A percentile compares a stretch with the other conserved stretches of the same genome.
phyloP scores from a whole-genome alignment of 2,329 filamentous ascomycete genomes.

The Tolypocladium amazonense region DNA sequence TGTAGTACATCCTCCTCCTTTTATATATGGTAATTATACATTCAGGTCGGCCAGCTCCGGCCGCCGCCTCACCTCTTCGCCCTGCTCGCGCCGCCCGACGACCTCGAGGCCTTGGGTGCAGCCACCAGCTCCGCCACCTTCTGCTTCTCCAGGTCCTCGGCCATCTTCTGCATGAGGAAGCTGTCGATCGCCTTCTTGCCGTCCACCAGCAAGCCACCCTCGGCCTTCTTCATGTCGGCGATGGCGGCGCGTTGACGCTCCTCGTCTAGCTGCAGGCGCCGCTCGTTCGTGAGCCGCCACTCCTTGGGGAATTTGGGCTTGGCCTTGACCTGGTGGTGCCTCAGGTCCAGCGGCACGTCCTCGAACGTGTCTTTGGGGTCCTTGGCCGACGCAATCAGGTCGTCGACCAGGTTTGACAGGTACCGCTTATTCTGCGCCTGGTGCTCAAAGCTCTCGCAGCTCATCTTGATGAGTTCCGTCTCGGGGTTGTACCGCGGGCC shows the following conservation, averaged over 20 bases:
- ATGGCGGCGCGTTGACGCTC: slow-evolving; percentile 40
- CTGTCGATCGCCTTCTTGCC: slow-evolving; percentile 38
- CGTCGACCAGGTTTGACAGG: slow-evolving; percentile 66
- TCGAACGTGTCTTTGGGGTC: slow-evolving; percentile 72
- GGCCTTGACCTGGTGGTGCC: slow-evolving; percentile 66
- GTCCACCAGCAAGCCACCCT: slow-evolving; percentile 48
- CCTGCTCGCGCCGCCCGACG: slow-evolving; percentile 7
- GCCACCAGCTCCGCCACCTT: slow-evolving; percentile 20
- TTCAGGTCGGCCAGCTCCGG: neutral
- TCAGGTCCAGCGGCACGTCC: slow-evolving; percentile 80
- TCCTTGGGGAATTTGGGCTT: slow-evolving; percentile 65
- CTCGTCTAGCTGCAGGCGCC: slow-evolving; percentile 53
- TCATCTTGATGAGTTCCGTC: slow-evolving; percentile 75
- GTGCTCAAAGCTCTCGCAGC: slow-evolving; percentile 77
- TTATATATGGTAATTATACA: neutral
- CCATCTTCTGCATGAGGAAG: slow-evolving; percentile 19
- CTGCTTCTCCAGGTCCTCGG: slow-evolving; percentile 22
- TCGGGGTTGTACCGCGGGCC: slow-evolving; percentile 82
- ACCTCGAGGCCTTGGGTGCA: slow-evolving; percentile 7
- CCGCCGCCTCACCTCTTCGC: slow-evolving; percentile 10
- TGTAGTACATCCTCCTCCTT: neutral
- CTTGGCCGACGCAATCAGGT: slow-evolving; percentile 65
- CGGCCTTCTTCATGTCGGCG: slow-evolving; percentile 42
- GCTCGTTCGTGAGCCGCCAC: slow-evolving; percentile 69
- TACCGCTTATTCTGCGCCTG: slow-evolving; percentile 97